phyloP scores from a whole-genome alignment of 805 yeast genomes.

The Candida hispaniensis region DNA sequence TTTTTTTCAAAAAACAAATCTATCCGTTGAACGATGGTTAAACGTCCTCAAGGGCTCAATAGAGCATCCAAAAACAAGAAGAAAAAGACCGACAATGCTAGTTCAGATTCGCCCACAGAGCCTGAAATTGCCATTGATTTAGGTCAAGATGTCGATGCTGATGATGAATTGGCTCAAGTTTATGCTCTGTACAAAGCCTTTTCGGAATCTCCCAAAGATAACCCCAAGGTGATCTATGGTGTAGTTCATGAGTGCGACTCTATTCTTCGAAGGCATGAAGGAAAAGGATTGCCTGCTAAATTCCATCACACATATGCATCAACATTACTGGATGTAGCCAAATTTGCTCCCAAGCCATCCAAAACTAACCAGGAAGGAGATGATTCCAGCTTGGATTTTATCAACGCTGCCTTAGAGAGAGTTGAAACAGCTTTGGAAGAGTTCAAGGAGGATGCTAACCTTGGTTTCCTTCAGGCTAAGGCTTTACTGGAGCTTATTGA shows the following conservation, averaged over 20 bases:
- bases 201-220: conserved; percentile 42
- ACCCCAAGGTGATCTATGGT: conserved; percentile 42
- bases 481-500: conserved; percentile 37
- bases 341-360: conserved; percentile 22
- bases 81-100: conserved; percentile 14
- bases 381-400: conserved; percentile 41
- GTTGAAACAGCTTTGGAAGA: conserved; percentile 45
- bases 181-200: conserved; percentile 63
- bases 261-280: conserved; percentile 35
- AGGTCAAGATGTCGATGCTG: conserved; percentile 56
- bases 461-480: conserved; percentile 45
- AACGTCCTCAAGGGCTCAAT: conserved; percentile 58
- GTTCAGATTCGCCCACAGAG: conserved; percentile 9
- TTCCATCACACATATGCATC: conserved; percentile 69
- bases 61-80: conserved; percentile 40
- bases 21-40: conserved; percentile 36
- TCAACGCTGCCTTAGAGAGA: conserved; percentile 65
- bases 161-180: conserved; percentile 71
- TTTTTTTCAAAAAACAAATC: no score
- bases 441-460: conserved; percentile 37
- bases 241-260: conserved; percentile 89
- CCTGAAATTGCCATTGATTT: conserved; percentile 53
- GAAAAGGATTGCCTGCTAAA: conserved; percentile 27
- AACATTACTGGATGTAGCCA: conserved; percentile 35
- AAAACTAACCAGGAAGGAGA: conserved; percentile 21